Evolutionary conservation across 2,329 filamentous ascomycete genomes (phyloP).

Genomic region (Daldinia sp.): DNA sequence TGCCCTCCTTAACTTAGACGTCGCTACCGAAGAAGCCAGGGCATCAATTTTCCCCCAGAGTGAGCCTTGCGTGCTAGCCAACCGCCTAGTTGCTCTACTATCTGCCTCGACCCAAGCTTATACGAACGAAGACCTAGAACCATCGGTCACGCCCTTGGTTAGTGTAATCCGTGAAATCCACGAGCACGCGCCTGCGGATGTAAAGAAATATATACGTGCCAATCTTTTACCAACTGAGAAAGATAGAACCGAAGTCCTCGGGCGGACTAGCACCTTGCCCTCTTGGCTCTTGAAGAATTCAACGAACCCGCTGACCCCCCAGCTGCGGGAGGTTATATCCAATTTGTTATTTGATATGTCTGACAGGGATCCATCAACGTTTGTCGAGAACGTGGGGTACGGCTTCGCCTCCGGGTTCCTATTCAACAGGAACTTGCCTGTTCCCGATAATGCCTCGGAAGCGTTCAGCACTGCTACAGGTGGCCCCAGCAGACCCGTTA

Average conservation of each 20-base stretch:
- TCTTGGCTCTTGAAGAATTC: conserved; percentile 81
- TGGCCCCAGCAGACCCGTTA: conserved; percentile 60
- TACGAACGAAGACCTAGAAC: conserved; percentile 74
- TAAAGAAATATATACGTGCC: conserved; percentile 69
- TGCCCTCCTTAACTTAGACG: conserved; percentile 79
- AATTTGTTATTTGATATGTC: conserved; percentile 88
- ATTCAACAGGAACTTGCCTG: conserved; percentile 80
- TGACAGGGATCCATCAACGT: conserved; percentile 77
- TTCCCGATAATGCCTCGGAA: conserved; percentile 73
- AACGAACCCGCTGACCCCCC: conserved; percentile 74
- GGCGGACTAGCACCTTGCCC: conserved; percentile 76
- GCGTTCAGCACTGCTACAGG: conserved; percentile 51
- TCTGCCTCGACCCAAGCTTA: conserved; percentile 71
- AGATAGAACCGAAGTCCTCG: conserved; percentile 80
- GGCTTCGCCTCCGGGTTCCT: conserved; percentile 92
- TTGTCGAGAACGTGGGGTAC: conserved; percentile 93
- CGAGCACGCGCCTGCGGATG: conserved; percentile 69
- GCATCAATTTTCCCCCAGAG: conserved; percentile 72
- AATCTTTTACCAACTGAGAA: conserved; percentile 77
- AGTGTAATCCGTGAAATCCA: conserved; percentile 77
- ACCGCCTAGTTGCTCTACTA: conserved; percentile 75
- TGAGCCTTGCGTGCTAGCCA: conserved; percentile 66
- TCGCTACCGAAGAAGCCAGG: conserved; percentile 63
- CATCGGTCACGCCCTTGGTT: conserved; percentile 74
- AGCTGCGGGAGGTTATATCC: conserved; percentile 77